Base-by-base conservation (phyloP, 371 early-diverging fungal species). In the Paraphysoderma sedebokerense region DNA sequence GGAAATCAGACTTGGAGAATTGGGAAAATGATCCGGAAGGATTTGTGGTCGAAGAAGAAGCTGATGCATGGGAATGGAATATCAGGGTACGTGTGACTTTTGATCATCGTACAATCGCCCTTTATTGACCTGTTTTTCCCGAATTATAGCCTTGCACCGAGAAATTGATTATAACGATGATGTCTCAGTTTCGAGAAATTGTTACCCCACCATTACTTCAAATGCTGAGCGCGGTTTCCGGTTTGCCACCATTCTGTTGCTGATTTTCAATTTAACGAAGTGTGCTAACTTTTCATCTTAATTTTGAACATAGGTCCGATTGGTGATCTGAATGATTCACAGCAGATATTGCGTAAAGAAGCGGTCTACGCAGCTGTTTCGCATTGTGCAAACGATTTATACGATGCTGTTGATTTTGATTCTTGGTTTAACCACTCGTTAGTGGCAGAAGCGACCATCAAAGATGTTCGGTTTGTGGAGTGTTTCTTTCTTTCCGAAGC, bases 11-110 rank as follows among this genome's bases (percentile, higher is more conserved):
- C 56, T 58, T 88, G 48, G 68, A 62, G 24, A 61, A 62, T 54
- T 91, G 90, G 92, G 78, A 83, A 40, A 76, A 81, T 1, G 85
- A 82, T 53, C 87, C 92, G 5, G 92, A 93, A 62, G 74, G 68
- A 2, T 93, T 85, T 79, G 61, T 82, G 9, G 65, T 71, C 35
- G 77, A 79, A 13, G 76, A 85, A 19, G 87, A 84, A 47, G 70
- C 83, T 9, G 89, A 90, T 53, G 79, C 82, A 36, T 90, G 87
- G 85, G 82, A 78, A 51, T 88, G 74, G 59, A 81, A 81, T 48
- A 53, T 87, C 39, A 57, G 90, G 48, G 78, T 76, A 63, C 36
- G 66, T 62, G 35, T 17, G 36, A 38, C 30, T 20, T 23, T 17
- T 13, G 41, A 20, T n/a, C 22, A 37, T 37, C 22, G 32, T 15